Evolutionary conservation across 2,329 filamentous ascomycete species (phyloP).

Genomic region (Verticillium dahliae): DNA sequence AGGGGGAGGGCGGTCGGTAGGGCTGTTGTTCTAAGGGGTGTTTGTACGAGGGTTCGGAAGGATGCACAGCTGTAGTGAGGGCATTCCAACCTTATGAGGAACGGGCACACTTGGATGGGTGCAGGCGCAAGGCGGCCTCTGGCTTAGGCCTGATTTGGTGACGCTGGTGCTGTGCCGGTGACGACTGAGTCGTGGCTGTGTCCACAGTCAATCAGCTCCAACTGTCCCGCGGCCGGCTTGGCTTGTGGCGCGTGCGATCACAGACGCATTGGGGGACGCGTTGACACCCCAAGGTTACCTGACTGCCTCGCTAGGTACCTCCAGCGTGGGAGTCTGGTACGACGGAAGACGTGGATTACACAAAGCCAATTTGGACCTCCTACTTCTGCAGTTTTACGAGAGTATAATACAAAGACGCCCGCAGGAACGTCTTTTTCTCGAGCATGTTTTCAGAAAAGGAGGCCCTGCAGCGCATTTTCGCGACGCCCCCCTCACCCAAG

Average conservation of each 20-base stretch:
- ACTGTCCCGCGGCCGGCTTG: background rate
- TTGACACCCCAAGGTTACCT: background rate
- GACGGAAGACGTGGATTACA: background rate
- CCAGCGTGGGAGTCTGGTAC: background rate
- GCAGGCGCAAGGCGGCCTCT: background rate
- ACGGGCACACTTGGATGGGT: background rate
- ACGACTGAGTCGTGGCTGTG: constrained; percentile 11
- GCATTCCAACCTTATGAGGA: constrained; percentile 12
- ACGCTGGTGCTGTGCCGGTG: constrained; percentile 5
- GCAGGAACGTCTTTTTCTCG: too few species aligned
- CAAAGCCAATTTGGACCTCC: background rate
- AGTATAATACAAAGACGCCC: too few species aligned
- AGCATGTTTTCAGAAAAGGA: too few species aligned
- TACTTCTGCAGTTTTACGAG: too few species aligned
- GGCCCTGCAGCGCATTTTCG: too few species aligned
- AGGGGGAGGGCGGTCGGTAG: constrained; percentile 5
- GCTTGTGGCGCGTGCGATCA: constrained; percentile 5
- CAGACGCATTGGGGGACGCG: background rate
- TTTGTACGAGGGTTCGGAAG: constrained; percentile 5
- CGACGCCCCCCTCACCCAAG: too few species aligned
- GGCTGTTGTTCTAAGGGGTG: background rate
- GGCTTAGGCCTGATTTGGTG: background rate
- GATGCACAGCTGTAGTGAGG: constrained; percentile 8
- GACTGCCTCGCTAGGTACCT: too few species aligned
- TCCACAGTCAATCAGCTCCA: background rate